phyloP scores from a whole-genome alignment of 176 grass and related monocot species.

The Themeda triandra region DNA sequence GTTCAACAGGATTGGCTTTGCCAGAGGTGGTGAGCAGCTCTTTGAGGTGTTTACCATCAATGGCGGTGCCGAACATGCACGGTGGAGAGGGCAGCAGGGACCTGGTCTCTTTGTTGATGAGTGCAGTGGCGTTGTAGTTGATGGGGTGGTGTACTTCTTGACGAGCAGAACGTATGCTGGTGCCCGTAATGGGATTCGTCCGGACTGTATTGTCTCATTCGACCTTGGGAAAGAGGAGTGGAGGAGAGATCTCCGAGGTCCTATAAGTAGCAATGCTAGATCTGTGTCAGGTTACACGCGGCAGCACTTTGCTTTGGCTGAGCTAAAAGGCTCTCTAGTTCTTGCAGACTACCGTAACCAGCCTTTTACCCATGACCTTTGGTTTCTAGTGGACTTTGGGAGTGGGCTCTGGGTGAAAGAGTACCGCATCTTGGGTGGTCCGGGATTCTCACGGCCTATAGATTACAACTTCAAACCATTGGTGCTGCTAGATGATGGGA shows the following conservation, averaged over 20 bases:
- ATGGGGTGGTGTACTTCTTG: slow-evolving; percentile 4
- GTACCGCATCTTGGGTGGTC: background rate
- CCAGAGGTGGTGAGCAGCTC: background rate
- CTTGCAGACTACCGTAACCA: background rate
- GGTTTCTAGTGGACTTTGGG: background rate
- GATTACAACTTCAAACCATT: background rate
- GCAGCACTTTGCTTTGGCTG: background rate
- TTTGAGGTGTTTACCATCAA: slow-evolving; percentile 4
- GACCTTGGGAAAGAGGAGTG: background rate
- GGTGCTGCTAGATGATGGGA: background rate
- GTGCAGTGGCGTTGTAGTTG: background rate
- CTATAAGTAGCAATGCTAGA: background rate
- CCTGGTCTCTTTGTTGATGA: background rate
- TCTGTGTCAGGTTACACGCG: background rate
- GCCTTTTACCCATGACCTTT: background rate
- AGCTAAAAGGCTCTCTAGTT: slow-evolving; percentile 1
- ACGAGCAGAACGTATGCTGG: background rate
- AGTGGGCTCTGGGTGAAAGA: background rate
- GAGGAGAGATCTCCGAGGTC: background rate
- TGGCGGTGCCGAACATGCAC: background rate
- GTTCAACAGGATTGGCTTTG: background rate
- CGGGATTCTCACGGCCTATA: background rate
- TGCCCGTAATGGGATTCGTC: background rate
- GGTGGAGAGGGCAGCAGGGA: background rate
- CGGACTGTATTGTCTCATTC: background rate